Percentiles rank a stretch among this genome's conserved stretches.
Conservation (phyloP, 345 rosid genomes). For the Linum lewisii region DNA sequence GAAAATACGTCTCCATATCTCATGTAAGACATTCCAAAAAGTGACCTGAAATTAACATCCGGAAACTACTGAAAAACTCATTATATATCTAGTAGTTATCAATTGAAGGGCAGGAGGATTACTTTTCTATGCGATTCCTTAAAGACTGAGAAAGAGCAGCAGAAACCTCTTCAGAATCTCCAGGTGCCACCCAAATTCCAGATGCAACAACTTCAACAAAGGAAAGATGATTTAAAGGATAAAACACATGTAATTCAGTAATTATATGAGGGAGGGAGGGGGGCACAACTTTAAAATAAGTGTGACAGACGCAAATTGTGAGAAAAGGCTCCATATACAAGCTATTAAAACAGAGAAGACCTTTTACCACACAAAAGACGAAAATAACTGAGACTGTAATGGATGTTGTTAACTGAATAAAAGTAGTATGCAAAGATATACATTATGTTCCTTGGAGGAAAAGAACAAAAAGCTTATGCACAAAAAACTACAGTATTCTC, state of each 20-base stretch:
- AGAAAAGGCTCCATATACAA: neutral
- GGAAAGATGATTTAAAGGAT: constrained; percentile 2
- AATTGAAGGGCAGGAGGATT: constrained; percentile 19
- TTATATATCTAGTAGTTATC: neutral
- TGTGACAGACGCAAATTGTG: neutral
- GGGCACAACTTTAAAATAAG: neutral
- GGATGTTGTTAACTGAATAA: neutral
- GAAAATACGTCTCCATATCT: constrained; percentile 93
- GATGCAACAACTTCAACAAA: constrained; percentile 65
- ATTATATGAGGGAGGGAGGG: neutral
- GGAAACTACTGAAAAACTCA: neutral
- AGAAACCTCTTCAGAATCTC: constrained; percentile 95
- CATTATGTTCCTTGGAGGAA: neutral
- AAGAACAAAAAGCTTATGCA: neutral
- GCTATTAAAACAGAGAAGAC: neutral
- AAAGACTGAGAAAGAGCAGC: constrained; percentile 88
- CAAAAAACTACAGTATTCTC: neutral
- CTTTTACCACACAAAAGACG: no score
- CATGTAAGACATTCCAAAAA: constrained; percentile 67
- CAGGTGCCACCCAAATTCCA: constrained; percentile 97
- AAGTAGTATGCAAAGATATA: no score
- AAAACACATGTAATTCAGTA: neutral
- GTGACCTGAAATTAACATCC: constrained; percentile 42
- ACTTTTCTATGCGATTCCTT: constrained; percentile 89
- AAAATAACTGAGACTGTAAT: neutral